Conservation (phyloP, 805 yeast species). For the Suhomyces kilbournensis region DNA sequence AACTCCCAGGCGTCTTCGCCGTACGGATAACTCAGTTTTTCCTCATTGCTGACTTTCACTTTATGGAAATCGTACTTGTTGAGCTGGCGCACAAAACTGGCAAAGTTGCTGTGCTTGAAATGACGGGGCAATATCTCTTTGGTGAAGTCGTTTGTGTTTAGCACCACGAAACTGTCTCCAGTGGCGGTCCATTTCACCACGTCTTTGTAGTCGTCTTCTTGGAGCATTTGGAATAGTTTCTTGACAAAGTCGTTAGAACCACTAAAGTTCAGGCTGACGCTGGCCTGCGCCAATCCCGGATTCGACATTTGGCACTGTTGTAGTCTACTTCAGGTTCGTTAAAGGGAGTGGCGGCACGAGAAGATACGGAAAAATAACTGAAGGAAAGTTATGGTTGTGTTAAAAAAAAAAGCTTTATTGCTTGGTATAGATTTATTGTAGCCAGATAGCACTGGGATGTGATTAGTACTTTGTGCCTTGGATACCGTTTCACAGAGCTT, state of each 20-base stretch:
- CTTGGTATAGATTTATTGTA: not conserved
- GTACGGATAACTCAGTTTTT: constrained; percentile 49
- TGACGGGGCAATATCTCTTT: constrained; percentile 85
- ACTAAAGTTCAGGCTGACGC: constrained; percentile 31
- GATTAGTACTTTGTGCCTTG: not conserved
- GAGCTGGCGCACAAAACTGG: constrained; percentile 90
- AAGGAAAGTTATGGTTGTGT: not conserved
- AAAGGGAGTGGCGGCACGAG: not conserved
- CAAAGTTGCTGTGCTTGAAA: constrained; percentile 92
- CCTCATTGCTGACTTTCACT: constrained; percentile 72
- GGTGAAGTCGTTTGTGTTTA: constrained; percentile 88
- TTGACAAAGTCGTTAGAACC: constrained; percentile 79
- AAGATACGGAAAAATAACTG: not conserved
- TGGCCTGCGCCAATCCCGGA: not conserved
- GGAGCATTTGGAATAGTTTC: constrained; percentile 79
- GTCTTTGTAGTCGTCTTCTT: constrained; percentile 68
- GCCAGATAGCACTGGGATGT: not conserved
- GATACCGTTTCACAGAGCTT: not conserved
- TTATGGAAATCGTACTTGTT: constrained; percentile 98
- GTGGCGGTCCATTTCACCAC: constrained; percentile 81
- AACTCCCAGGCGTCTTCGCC: constrained; percentile 93
- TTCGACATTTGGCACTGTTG: not conserved
- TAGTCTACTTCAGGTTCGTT: not conserved
- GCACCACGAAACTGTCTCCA: constrained; percentile 87
- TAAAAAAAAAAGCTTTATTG: not conserved